A percentile compares a stretch with the other conserved stretches of the same genome.
Evolutionary conservation across 192 early-diverging fungal genomes (phyloP).

Genomic region (Coemansia sp.): DNA sequence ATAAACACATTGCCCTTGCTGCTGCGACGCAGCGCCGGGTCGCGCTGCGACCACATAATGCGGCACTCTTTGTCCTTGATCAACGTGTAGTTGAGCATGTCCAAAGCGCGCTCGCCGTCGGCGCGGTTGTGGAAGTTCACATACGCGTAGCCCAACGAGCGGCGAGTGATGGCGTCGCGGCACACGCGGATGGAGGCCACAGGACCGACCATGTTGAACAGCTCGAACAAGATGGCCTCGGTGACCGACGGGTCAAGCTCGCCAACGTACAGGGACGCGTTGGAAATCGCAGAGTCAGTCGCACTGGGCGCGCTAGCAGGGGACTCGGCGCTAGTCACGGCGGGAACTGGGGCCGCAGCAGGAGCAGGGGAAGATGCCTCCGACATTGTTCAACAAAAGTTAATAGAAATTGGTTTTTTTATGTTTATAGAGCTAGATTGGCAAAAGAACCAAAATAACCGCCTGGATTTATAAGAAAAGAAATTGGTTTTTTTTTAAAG

Average conservation of each 20-base stretch:
- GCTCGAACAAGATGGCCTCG: slow-evolving; percentile 95
- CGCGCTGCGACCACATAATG: slow-evolving; percentile 99
- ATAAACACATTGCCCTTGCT: slow-evolving; percentile 98
- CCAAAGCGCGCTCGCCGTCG: slow-evolving; percentile 88
- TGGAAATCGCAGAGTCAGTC: slow-evolving; percentile 44
- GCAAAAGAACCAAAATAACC: slow-evolving; percentile 37
- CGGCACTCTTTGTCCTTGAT: slow-evolving; percentile 95
- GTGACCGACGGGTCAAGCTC: slow-evolving; percentile 95
- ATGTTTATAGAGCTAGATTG: slow-evolving; percentile 43
- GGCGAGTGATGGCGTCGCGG: slow-evolving; percentile 94
- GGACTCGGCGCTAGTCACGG: slow-evolving; percentile 49
- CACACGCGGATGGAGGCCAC: slow-evolving; percentile 98
- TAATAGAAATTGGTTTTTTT: slow-evolving; percentile 29
- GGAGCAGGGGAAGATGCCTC: slow-evolving; percentile 38
- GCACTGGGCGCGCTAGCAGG: slow-evolving; percentile 49
- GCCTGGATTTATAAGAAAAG: slow-evolving; percentile 14
- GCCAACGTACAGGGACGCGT: slow-evolving; percentile 91
- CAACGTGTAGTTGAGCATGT: slow-evolving; percentile 92
- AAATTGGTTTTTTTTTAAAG: slow-evolving; percentile 30
- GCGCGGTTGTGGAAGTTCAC: slow-evolving; percentile 94
- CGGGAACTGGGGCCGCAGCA: slow-evolving; percentile 22
- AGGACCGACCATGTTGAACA: slow-evolving; percentile 93
- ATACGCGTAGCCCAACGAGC: slow-evolving; percentile 95
- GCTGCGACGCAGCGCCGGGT: slow-evolving; percentile 88
- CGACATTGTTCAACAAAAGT: slow-evolving; percentile 36